Evolutionary conservation across 2,329 filamentous ascomycete species (phyloP).

Genomic region (Metarhizium rileyi): DNA sequence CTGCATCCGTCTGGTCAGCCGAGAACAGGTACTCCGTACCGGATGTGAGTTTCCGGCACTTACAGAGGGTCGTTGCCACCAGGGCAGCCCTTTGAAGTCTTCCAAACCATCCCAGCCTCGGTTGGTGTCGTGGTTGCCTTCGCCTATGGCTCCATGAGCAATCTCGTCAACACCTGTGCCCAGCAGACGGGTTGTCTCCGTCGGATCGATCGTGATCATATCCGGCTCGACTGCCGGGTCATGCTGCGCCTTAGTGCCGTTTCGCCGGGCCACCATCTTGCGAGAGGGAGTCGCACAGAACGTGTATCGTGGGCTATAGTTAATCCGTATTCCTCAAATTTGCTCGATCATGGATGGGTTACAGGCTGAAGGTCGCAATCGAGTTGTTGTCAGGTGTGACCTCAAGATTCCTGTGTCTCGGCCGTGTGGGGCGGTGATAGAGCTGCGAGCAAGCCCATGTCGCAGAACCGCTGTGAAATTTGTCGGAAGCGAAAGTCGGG

Average conservation of each 20-base stretch:
- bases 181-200: conserved; percentile 7
- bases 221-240: background rate
- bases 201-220: background rate
- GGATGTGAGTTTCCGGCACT: conserved; percentile 13
- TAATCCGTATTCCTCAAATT: background rate
- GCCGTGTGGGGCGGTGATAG: background rate
- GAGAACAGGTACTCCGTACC: background rate
- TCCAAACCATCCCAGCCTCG: conserved; percentile 36
- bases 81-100: conserved; percentile 52
- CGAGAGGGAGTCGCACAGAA: background rate
- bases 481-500: background rate
- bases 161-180: background rate
- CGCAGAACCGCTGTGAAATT: background rate
- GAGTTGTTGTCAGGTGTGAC: background rate
- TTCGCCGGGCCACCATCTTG: background rate
- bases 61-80: conserved; percentile 56
- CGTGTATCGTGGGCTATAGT: background rate
- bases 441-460: background rate
- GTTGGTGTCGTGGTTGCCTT: conserved; percentile 11
- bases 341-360: background rate
- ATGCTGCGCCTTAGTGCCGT: background rate
- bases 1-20: conserved; percentile 28
- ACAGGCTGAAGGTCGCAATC: background rate
- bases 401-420: background rate
- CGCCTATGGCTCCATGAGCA: conserved; percentile 3